These are phyloP conservation scores for Cystofilobasidium macerans DNA, from an alignment of 768 basidiomycete species.

Conservation along the genomic window DNA sequence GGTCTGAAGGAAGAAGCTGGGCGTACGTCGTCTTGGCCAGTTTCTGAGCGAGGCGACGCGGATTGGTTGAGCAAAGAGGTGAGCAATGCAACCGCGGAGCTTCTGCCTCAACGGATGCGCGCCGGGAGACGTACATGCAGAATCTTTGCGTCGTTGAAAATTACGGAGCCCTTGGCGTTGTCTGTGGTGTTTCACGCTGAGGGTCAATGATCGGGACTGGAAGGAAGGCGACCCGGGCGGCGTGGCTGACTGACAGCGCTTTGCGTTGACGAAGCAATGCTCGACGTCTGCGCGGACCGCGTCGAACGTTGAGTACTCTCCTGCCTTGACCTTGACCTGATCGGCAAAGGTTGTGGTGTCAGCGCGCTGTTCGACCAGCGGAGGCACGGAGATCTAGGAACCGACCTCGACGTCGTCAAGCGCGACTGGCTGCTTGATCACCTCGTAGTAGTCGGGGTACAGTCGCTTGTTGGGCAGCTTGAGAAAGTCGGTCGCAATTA, in stretches of 20 bases:
- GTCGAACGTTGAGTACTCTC: conserved; percentile 52
- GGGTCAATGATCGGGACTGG: background rate
- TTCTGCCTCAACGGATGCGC: background rate
- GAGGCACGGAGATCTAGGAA: background rate
- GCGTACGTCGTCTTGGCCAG: conserved; percentile 33
- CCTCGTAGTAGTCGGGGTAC: conserved; percentile 60
- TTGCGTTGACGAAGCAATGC: conserved; percentile 67
- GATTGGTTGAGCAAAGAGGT: too few relatives aligned
- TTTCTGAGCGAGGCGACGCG: too few relatives aligned
- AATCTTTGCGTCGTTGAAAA: conserved; percentile 71
- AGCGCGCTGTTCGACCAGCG: background rate
- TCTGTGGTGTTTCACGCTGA: background rate
- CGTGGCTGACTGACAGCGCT: conserved; percentile 44
- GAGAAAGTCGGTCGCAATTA: conserved; percentile 47
- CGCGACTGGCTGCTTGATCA: conserved; percentile 72
- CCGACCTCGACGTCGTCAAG: conserved; percentile 70
- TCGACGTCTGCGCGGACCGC: conserved; percentile 63
- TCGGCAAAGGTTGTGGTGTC: background rate
- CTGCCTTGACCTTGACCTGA: conserved; percentile 51
- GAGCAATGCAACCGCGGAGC: background rate
- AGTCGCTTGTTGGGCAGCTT: conserved; percentile 57
- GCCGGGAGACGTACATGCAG: conserved; percentile 51
- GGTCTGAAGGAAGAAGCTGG: background rate
- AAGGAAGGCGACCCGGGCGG: background rate
- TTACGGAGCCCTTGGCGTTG: conserved; percentile 65